Evolutionary conservation across 805 yeast genomes (phyloP).

Genomic region (Yarrowia osloensis): DNA sequence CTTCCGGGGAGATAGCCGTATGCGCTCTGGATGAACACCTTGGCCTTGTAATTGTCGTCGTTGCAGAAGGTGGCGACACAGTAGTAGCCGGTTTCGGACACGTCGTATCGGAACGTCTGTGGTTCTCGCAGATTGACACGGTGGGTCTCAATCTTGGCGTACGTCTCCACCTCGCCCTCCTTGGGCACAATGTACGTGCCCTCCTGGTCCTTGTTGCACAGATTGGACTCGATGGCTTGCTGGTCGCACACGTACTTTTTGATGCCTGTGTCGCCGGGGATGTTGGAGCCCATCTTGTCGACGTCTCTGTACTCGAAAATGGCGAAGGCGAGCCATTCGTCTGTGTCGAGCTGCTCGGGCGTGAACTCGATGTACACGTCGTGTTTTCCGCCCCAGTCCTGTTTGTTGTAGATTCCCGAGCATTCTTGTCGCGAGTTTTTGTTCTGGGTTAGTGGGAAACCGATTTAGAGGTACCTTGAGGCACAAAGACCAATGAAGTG

Average conservation of each 20-base stretch:
- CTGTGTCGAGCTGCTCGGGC: slow-evolving; percentile 39
- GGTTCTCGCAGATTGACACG: slow-evolving; percentile 59
- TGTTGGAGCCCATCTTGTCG: slow-evolving; percentile 58
- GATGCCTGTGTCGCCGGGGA: slow-evolving; percentile 27
- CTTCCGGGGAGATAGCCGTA: slow-evolving; percentile 87
- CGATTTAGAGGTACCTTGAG: no score
- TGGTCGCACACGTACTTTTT: slow-evolving; percentile 74
- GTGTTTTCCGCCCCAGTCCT: slow-evolving; percentile 81
- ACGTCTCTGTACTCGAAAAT: slow-evolving; percentile 84
- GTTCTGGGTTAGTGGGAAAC: slow-evolving; percentile 44
- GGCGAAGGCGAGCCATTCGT: slow-evolving; percentile 60
- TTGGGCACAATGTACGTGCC: slow-evolving; percentile 64
- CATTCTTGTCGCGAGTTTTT: slow-evolving; percentile 65
- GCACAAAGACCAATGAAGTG: no score
- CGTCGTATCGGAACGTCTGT: slow-evolving; percentile 61
- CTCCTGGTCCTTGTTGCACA: slow-evolving; percentile 57
- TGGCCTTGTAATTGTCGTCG: slow-evolving; percentile 55
- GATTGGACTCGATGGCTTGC: slow-evolving; percentile 54
- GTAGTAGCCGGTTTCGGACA: slow-evolving; percentile 82
- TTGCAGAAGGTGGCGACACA: slow-evolving; percentile 69
- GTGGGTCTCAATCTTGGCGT: slow-evolving; percentile 59
- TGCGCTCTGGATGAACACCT: slow-evolving; percentile 85
- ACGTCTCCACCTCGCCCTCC: slow-evolving; percentile 47
- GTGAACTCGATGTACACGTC: slow-evolving; percentile 60
- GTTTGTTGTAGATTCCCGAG: slow-evolving; percentile 83